phyloP scores from a whole-genome alignment of 1,284 basidiomycete species.

The Irpex rosettiformis region DNA sequence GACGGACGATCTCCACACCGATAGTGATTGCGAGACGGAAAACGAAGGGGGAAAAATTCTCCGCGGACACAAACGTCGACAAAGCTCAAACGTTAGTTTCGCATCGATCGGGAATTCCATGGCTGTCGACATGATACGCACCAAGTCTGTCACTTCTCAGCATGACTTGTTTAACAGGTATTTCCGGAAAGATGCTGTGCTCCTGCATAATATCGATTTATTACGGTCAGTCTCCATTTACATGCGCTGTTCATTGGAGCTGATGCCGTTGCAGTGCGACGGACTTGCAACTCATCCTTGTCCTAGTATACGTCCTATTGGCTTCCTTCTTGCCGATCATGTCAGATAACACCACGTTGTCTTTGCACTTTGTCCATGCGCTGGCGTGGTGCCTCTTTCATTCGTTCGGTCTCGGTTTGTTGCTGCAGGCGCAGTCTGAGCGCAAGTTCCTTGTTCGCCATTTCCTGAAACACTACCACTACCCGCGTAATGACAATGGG shows the following conservation, averaged over 20 bases:
- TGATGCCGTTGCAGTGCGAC: conserved; percentile 50
- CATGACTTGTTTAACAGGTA: conserved; percentile 91
- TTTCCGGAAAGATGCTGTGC: conserved; percentile 85
- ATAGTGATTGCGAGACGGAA: conserved; percentile 55
- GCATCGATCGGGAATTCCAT: conserved; percentile 6
- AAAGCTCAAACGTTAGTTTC: conserved; percentile 1
- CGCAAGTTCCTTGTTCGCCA: conserved; percentile 91
- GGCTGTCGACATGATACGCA: conserved; percentile 13
- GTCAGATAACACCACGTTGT: conserved; percentile 41
- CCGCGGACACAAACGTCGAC: conserved; percentile 1
- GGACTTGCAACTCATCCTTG: conserved; percentile 64
- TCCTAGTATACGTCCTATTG: conserved; percentile 52
- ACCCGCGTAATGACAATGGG: conserved; percentile 57
- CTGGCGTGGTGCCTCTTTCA: conserved; percentile 87
- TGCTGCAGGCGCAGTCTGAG: conserved; percentile 83
- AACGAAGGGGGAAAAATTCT: conserved; percentile 15
- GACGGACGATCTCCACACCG: conserved; percentile 59
- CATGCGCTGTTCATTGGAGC: conserved; percentile 10
- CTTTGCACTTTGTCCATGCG: conserved; percentile 79
- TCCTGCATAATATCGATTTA: conserved; percentile 81
- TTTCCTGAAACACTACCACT: conserved; percentile 90
- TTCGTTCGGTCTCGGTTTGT: conserved; percentile 82
- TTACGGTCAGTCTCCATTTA: conserved; percentile 58
- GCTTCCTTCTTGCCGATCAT: conserved; percentile 44
- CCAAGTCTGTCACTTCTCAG: conserved; percentile 44